Evolutionary conservation across 352 stramenopile species (phyloP).

Genomic region (Pythium grandisporangium): DNA sequence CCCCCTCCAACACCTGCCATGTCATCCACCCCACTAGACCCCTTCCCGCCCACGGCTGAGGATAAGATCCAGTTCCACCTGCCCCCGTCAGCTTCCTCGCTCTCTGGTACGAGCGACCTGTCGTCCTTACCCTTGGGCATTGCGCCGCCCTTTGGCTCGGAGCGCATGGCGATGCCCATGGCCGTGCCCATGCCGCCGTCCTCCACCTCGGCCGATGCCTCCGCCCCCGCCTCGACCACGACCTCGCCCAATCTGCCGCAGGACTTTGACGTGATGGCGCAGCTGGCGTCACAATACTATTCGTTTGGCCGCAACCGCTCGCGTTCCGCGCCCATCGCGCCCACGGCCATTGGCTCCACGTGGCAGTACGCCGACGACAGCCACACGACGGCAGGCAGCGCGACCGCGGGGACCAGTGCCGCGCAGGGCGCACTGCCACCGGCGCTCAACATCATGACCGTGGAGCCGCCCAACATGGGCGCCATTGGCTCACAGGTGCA

Average conservation of each 20-base stretch:
- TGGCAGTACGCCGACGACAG: slow-evolving; percentile 53
- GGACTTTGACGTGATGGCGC: slow-evolving; percentile 76
- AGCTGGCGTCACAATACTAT: slow-evolving; percentile 79
- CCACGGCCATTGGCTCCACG: slow-evolving; percentile 28
- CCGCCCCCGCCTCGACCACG: slow-evolving; percentile 13
- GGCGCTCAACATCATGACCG: slow-evolving; percentile 33
- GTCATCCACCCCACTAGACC: slow-evolving; percentile 10
- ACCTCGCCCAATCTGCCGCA: slow-evolving; percentile 11
- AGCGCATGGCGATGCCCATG: too few relatives aligned
- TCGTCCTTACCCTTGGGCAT: too few relatives aligned
- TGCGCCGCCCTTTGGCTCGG: too few relatives aligned
- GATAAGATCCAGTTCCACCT: slow-evolving; percentile 23
- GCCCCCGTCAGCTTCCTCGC: slow-evolving; percentile 5
- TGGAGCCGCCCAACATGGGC: slow-evolving; percentile 22
- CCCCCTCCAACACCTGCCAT: neutral
- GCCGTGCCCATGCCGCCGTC: too few relatives aligned
- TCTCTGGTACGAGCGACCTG: too few relatives aligned
- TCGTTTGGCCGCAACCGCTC: slow-evolving; percentile 57
- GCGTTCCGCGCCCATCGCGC: slow-evolving; percentile 59
- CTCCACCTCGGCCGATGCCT: slow-evolving; percentile 1
- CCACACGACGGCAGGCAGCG: slow-evolving; percentile 7
- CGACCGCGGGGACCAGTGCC: slow-evolving; percentile 13
- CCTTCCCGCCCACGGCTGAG: slow-evolving; percentile 5
- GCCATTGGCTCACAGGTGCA: slow-evolving; percentile 52
- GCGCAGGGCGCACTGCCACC: slow-evolving; percentile 30